Base-by-base conservation (phyloP, 129 eudicot genomes). In the Flaveria linearis region DNA sequence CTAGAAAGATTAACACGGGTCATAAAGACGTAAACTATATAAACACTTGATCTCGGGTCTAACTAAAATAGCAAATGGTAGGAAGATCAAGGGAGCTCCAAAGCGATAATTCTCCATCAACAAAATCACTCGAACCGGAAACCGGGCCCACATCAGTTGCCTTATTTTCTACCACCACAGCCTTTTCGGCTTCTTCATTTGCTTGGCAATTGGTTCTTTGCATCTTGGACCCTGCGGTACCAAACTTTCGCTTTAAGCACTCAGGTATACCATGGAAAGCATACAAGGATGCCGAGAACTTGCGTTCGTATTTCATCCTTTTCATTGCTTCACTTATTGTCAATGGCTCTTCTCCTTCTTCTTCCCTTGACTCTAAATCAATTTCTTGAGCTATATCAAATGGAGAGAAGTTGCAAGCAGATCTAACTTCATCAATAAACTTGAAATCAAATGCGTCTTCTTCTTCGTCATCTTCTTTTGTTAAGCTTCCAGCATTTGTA, bases 211-310 rank as follows among this genome's bases (percentile, higher is more conserved):
- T 80, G 18, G 43, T 78, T 11, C 82, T 23, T 46, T 78, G 87
- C 69, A 18, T 77, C 55, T 86, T 86, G 8, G 87, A 46, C 71
- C 81, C 80, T 42, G 72, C 64, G 47, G 81, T 46, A 50, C 83
- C 87, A 16, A 82, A 82, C 75, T 84, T 85, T 61, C 83, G 55
- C 81, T 74, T 84, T 62, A 91, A 73, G 81, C 88, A 91, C 62
- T 91, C 97, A 0, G 89, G 77, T 49, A 91, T 88, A 13, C 97
- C 97, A 73, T 86, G 88, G 60, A 91, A 86, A 8, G 97, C 97
- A 57, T 91, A 91, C 0, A 88, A 85, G 20, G 91, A 91, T 7
- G 97, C 91, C 9, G 97, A 91, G 60, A 91, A 88, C 77, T 84
- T 88, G 69, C 91, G 90, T 74, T 91, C 97, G 28, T 88, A 88